Evolutionary conservation across 805 yeast genomes (phyloP).

Genomic region (Myxozyma mucilagina): DNA sequence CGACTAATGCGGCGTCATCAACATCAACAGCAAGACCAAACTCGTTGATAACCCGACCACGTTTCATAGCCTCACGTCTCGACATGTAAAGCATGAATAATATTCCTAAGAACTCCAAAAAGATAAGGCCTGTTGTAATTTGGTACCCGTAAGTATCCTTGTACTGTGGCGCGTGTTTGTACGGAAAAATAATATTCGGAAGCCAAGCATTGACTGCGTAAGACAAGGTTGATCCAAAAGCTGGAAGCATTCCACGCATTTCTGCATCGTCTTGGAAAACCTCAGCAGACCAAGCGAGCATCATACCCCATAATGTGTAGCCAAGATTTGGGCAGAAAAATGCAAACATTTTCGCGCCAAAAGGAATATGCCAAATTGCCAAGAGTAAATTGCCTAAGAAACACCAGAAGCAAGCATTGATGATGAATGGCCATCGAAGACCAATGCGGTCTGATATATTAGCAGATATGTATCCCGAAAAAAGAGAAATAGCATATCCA

Average conservation of each 20-base stretch:
- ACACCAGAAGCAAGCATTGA: slow-evolving; percentile 21
- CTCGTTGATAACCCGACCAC: slow-evolving; percentile 22
- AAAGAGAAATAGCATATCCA: slow-evolving; percentile 39
- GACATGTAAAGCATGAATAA: slow-evolving; percentile 23
- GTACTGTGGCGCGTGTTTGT: slow-evolving; percentile 42
- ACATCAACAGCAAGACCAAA: slow-evolving; percentile 27
- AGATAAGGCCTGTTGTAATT: slow-evolving; percentile 33
- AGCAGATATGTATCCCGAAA: slow-evolving; percentile 37
- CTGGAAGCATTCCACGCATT: slow-evolving; percentile 36
- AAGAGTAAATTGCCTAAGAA: slow-evolving; percentile 40
- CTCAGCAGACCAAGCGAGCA: slow-evolving; percentile 37
- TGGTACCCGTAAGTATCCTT: slow-evolving; percentile 40
- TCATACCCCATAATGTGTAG: slow-evolving; percentile 31
- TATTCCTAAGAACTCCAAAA: slow-evolving; percentile 20
- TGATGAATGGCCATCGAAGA: slow-evolving; percentile 38
- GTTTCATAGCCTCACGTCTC: slow-evolving; percentile 14
- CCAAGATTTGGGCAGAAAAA: slow-evolving; percentile 29
- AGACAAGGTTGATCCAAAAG: slow-evolving; percentile 40
- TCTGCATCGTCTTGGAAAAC: slow-evolving; percentile 38
- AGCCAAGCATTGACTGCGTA: slow-evolving; percentile 43
- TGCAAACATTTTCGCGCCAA: slow-evolving; percentile 39
- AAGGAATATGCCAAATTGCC: slow-evolving; percentile 48
- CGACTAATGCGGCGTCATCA: slow-evolving; percentile 13
- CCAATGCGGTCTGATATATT: slow-evolving; percentile 39
- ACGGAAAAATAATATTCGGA: slow-evolving; percentile 41